Conservation (phyloP, 495 filamentous ascomycete species). For the Talaromyces adpressus region DNA sequence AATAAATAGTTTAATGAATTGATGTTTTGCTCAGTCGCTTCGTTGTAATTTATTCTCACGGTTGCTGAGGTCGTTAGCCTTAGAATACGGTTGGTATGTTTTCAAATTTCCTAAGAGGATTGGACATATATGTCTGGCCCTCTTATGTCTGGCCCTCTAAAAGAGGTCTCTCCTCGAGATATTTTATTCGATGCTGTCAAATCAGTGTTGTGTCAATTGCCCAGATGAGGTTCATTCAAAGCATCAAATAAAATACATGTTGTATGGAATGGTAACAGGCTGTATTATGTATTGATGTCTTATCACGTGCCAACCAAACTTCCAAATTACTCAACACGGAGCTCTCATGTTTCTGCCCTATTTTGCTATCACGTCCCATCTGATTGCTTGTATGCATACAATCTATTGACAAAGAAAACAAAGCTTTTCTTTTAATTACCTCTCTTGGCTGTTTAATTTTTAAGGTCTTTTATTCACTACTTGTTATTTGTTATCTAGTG, state of each 20-base stretch:
- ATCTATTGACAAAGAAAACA: not conserved
- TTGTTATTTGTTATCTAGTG: not conserved
- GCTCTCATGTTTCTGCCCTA: constrained; percentile 3
- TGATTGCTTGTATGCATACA: not conserved
- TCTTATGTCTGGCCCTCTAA: too few relatives aligned
- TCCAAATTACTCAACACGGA: constrained; percentile 5
- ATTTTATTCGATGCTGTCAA: too few relatives aligned
- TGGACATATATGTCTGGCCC: too few relatives aligned
- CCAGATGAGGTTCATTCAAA: not conserved
- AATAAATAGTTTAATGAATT: constrained; percentile 8
- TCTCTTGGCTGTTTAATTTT: not conserved
- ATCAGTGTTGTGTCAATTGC: not conserved
- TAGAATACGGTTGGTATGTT: too few relatives aligned
- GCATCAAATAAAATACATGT: not conserved
- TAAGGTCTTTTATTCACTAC: not conserved
- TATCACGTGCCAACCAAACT: constrained; percentile 4
- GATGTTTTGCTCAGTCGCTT: not conserved
- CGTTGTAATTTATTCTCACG: too few relatives aligned
- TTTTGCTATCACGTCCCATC: not conserved
- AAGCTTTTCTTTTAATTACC: not conserved
- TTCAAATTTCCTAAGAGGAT: too few relatives aligned
- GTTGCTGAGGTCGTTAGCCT: too few relatives aligned
- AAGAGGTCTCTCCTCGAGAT: too few relatives aligned
- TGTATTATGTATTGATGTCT: not conserved
- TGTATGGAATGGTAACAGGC: not conserved